These are phyloP conservation scores for Mycosphaerella sp. DNA, from an alignment of 2,329 filamentous ascomycete genomes.

Conservation along the genomic window DNA sequence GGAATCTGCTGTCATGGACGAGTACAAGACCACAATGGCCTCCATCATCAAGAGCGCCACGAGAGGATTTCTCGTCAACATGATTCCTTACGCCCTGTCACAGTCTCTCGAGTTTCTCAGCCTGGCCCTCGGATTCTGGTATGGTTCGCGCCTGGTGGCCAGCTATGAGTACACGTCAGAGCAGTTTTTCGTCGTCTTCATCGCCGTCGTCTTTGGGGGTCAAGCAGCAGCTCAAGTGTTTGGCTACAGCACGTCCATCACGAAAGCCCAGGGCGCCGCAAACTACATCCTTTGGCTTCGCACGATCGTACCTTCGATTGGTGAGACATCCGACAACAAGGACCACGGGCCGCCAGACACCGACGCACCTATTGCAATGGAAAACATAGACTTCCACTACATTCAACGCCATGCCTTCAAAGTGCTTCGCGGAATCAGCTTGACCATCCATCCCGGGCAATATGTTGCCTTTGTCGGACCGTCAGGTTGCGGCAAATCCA, in stretches of 20 bases:
- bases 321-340: constrained; percentile 34
- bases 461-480: constrained; percentile 45
- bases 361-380: constrained; percentile 19
- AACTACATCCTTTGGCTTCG: constrained; percentile 44
- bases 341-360: constrained; percentile 26
- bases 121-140: constrained; percentile 34
- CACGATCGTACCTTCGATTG: constrained; percentile 34
- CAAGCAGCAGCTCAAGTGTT: constrained; percentile 63
- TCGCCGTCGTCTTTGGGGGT: constrained; percentile 57
- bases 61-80: constrained; percentile 20
- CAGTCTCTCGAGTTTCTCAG: constrained; percentile 32
- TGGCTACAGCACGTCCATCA: constrained; percentile 47
- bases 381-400: constrained; percentile 30
- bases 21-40: constrained; percentile 27
- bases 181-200: constrained; percentile 55
- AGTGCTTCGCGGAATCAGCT: constrained; percentile 27
- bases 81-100: constrained; percentile 30
- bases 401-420: constrained; percentile 23
- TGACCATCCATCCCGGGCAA: constrained; percentile 34
- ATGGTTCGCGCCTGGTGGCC: constrained; percentile 31
- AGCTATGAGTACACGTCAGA: constrained; percentile 32
- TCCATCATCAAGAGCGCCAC: constrained; percentile 24
- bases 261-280: constrained; percentile 33
- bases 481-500: constrained; percentile 45
- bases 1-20: constrained; percentile 27